Percentiles rank a stretch among this genome's conserved stretches.
Evolutionary conservation across 2,329 filamentous ascomycete genomes (phyloP).

Genomic region (Stagonosporopsis chrysanthemi): DNA sequence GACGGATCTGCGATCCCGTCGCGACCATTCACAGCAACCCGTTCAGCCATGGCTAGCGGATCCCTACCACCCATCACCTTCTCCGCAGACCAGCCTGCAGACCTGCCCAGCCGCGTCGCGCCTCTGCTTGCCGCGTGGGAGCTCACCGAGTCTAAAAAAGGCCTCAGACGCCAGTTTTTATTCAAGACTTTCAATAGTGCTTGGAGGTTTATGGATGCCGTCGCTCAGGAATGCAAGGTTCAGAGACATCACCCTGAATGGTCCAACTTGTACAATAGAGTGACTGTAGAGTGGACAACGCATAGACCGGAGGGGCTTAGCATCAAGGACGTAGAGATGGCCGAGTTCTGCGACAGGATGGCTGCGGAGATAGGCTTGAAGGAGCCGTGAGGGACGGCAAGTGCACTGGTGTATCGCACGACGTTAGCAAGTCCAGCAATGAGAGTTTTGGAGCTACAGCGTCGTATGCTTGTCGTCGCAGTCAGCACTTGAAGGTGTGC

Average conservation of each 20-base stretch:
- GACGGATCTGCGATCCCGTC: conserved; percentile 10
- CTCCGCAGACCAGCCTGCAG: conserved; percentile 37
- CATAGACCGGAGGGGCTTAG: conserved; percentile 45
- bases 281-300: conserved; percentile 48
- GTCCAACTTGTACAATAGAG: conserved; percentile 45
- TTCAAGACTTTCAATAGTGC: conserved; percentile 44
- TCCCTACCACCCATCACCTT: conserved; percentile 31
- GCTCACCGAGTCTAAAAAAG: conserved; percentile 33
- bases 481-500: background rate
- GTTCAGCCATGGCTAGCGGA: conserved; percentile 2
- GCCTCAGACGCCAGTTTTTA: conserved; percentile 36
- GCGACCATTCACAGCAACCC: conserved; percentile 2
- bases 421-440: background rate
- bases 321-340: conserved; percentile 48
- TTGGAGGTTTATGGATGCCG: conserved; percentile 44
- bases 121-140: conserved; percentile 37
- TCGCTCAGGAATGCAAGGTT: conserved; percentile 45
- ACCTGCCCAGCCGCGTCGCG: conserved; percentile 35
- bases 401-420: background rate
- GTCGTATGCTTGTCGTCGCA: background rate
- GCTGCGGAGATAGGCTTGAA: conserved; percentile 41
- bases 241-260: conserved; percentile 46
- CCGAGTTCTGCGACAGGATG: conserved; percentile 44
- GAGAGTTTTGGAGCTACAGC: background rate
- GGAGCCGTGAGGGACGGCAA: background rate